A percentile compares a stretch with the other conserved stretches of the same genome.
phyloP scores from a whole-genome alignment of 2,329 filamentous ascomycete species.

The Calonectria naviculata region DNA sequence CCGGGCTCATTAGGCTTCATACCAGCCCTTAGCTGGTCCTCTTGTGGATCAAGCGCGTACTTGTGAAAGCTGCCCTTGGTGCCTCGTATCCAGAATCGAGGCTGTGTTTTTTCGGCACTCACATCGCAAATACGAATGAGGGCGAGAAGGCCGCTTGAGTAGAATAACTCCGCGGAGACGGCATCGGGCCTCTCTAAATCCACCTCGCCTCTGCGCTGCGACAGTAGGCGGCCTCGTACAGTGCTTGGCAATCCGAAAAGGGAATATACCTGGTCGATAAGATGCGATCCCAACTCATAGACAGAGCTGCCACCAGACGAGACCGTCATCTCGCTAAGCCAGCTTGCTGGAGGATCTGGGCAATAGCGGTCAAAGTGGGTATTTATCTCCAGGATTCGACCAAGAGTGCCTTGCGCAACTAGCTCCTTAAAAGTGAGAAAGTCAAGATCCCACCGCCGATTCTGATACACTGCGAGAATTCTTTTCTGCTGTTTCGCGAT shows the following conservation, averaged over 20 bases:
- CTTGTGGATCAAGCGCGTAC: conserved; percentile 76
- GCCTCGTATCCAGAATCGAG: conserved; percentile 82
- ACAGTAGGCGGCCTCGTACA: conserved; percentile 75
- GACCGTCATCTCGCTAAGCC: conserved; percentile 74
- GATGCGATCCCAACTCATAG: conserved; percentile 81
- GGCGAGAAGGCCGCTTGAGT: conserved; percentile 71
- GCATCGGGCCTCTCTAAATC: conserved; percentile 66
- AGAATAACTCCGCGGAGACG: conserved; percentile 74
- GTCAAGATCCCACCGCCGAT: conserved; percentile 82
- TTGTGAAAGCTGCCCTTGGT: conserved; percentile 82
- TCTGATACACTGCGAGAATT: conserved; percentile 77
- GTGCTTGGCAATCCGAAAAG: conserved; percentile 76
- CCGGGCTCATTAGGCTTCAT: conserved; percentile 67
- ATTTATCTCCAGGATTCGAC: conserved; percentile 80
- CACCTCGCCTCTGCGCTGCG: conserved; percentile 65
- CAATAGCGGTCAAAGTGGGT: conserved; percentile 86
- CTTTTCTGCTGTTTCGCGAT: conserved; percentile 62
- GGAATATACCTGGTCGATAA: conserved; percentile 79
- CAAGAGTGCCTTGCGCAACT: conserved; percentile 68
- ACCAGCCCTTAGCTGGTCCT: conserved; percentile 77
- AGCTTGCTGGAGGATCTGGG: conserved; percentile 66
- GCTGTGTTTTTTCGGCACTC: conserved; percentile 75
- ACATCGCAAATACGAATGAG: conserved; percentile 76
- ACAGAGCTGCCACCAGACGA: conserved; percentile 73
- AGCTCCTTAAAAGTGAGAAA: conserved; percentile 77